Conservation (phyloP, 768 basidiomycete genomes). For the Boletus bicolor region DNA sequence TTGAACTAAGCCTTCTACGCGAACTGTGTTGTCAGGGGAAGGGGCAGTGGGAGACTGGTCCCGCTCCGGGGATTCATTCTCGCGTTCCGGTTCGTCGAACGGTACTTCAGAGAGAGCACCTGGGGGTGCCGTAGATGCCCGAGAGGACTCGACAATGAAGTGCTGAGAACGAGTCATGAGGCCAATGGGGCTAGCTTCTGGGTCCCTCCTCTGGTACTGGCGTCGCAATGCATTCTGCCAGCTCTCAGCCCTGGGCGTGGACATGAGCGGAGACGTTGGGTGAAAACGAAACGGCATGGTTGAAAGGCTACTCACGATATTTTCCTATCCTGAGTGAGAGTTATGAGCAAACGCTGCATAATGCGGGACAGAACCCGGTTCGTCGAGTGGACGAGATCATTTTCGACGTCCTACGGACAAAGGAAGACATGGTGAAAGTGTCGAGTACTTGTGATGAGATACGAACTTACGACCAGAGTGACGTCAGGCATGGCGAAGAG, state of each 20-base stretch:
- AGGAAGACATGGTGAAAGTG: conserved; percentile 10
- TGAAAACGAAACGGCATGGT: conserved; percentile 18
- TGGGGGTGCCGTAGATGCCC: conserved; percentile 28
- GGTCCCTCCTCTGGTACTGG: conserved; percentile 73
- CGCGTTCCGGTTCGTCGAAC: conserved; percentile 4
- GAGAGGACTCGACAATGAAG: conserved; percentile 26
- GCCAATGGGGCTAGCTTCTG: conserved; percentile 69
- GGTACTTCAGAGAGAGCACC: conserved; percentile 6
- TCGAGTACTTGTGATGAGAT: neutral
- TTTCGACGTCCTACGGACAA: conserved; percentile 65
- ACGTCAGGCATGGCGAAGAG: conserved; percentile 73
- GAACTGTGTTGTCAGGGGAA: conserved; percentile 3
- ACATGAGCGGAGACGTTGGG: conserved; percentile 16
- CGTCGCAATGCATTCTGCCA: conserved; percentile 78
- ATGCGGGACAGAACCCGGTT: conserved; percentile 63
- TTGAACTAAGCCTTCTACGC: neutral
- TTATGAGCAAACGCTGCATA: conserved; percentile 70
- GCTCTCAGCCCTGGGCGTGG: conserved; percentile 54
- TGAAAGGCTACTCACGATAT: conserved; percentile 52
- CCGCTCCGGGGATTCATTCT: conserved; percentile 16
- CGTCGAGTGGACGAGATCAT: conserved; percentile 63
- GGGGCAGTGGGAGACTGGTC: neutral
- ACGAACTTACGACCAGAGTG: conserved; percentile 52
- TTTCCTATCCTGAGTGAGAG: conserved; percentile 78
- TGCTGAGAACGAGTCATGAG: conserved; percentile 35